Evolutionary conservation across 139 green algal genomes (phyloP).

Genomic region (Edaphochlamys debaryana): DNA sequence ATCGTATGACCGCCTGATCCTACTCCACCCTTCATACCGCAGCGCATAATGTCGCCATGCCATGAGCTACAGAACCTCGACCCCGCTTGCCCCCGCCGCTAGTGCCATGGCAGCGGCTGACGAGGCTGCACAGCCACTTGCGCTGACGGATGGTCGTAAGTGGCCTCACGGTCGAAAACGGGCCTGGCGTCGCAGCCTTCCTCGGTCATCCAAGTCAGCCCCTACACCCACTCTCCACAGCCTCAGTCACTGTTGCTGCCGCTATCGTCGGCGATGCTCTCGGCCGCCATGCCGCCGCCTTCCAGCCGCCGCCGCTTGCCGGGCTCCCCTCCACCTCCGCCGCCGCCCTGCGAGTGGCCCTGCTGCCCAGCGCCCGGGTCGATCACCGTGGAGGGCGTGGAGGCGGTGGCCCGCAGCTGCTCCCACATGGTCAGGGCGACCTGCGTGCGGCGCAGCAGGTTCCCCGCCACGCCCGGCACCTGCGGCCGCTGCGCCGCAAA

Average conservation of each 20-base stretch:
- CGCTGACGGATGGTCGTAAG: too few species aligned
- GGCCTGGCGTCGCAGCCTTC: too few species aligned
- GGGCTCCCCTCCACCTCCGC: not conserved
- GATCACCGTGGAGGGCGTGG: conserved; percentile 81
- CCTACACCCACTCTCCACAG: not conserved
- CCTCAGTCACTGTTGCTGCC: conserved; percentile 28
- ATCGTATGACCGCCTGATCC: too few species aligned
- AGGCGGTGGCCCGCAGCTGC: conserved; percentile 70
- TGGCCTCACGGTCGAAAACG: too few species aligned
- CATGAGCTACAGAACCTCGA: too few species aligned
- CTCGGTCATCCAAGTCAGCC: too few species aligned
- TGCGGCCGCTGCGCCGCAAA: conserved; percentile 6
- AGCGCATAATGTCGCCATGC: too few species aligned
- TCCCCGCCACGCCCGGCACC: not conserved
- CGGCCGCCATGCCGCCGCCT: not conserved
- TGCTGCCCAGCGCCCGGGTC: conserved; percentile 2
- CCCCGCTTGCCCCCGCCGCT: too few species aligned
- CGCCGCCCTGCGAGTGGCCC: not conserved
- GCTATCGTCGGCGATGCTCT: conserved; percentile 16
- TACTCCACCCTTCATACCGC: too few species aligned
- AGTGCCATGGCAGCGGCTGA: too few species aligned
- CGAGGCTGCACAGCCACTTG: too few species aligned
- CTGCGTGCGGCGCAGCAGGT: conserved; percentile 13
- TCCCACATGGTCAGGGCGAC: conserved; percentile 70
- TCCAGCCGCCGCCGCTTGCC: not conserved